Base-by-base conservation (phyloP, 2,329 filamentous ascomycete genomes). In the Colletotrichum caudatum region DNA sequence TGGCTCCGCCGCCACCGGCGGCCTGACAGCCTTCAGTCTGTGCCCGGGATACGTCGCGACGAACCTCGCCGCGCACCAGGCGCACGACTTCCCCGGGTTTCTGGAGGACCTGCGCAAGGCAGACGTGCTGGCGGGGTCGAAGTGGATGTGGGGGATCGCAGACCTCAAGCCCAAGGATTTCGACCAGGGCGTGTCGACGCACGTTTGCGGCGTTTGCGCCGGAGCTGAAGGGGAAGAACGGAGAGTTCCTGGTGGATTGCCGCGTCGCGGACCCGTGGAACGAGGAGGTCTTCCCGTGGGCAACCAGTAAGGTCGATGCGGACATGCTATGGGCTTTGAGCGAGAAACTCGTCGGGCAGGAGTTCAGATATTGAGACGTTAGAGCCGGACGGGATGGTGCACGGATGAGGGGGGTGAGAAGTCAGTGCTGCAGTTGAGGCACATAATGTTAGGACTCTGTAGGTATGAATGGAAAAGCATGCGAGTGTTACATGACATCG, bases 11-110 rank as follows among this genome's bases (percentile, higher is more conserved):
- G 5, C 14, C 18, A 7, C 78, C 64, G 79, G 77, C 56, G 78
- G 82, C 2, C 81, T 87, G 23, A 80, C 83, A 1, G 78, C 80
- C 51, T 83, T 84, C 33, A 81, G 82, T 74, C 80, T 85, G 26
- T 84, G 89, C 75, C 87, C 89, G 0, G 92, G 92, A 33, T 86
- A 90, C 72, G 86, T 94, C 18, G 23, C 26, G 39, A 71, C 71
- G 37, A 73, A 73, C 63, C 67, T 73, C n/a, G 44, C n/a, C 23
- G 50, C 50, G 26, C 67, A 73, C 56, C 63, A 50, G 58, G 58
- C 66, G 41, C 46, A 58, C 16, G 69, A 72, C 16, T 50, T 54
- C 23, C 26, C 50, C 20, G 58, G 41, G n/a, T 62, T 71, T 12
- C 14, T 73, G 14, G 67, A 53, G 16, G 12, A n/a, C 5, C 18